phyloP scores from a whole-genome alignment of 805 yeast species.

The Candida coleopterorum region DNA sequence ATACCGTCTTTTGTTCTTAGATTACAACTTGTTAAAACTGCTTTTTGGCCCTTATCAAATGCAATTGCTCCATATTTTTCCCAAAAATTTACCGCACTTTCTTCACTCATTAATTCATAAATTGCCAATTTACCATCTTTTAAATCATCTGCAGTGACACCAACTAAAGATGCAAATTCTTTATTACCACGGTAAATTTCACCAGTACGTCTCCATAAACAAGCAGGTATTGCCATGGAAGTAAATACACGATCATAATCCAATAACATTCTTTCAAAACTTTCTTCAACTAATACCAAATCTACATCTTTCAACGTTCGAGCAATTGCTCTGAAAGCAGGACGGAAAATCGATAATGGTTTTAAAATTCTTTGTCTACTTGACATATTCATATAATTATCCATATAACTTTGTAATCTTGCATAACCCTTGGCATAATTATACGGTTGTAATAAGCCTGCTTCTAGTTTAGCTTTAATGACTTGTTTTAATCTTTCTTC shows the following conservation, averaged over 20 bases:
- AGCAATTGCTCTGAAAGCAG: slow-evolving; percentile 92
- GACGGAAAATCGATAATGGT: slow-evolving; percentile 81
- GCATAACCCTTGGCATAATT: slow-evolving; percentile 94
- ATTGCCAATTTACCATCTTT: slow-evolving; percentile 90
- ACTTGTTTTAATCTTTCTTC: slow-evolving; percentile 92
- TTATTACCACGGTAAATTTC: slow-evolving; percentile 93
- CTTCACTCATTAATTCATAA: slow-evolving; percentile 92
- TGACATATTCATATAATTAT: slow-evolving; percentile 78
- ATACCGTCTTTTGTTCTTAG: slow-evolving; percentile 78
- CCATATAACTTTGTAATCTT: slow-evolving; percentile 85
- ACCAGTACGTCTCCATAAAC: slow-evolving; percentile 95
- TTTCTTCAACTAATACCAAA: slow-evolving; percentile 86
- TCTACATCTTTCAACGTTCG: slow-evolving; percentile 86
- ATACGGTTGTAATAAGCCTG: slow-evolving; percentile 88
- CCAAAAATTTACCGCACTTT: slow-evolving; percentile 95
- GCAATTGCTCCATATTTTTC: slow-evolving; percentile 96
- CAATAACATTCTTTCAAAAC: slow-evolving; percentile 86
- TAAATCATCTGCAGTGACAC: slow-evolving; percentile 82
- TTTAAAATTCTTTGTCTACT: slow-evolving; percentile 81
- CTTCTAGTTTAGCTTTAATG: slow-evolving; percentile 89
- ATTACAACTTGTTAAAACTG: slow-evolving; percentile 88
- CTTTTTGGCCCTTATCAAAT: slow-evolving; percentile 92
- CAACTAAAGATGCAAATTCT: slow-evolving; percentile 91
- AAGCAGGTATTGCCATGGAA: slow-evolving; percentile 96
- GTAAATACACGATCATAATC: slow-evolving; percentile 95